Percentiles rank a stretch among this genome's conserved stretches.
phyloP scores from a whole-genome alignment of 1,284 basidiomycete genomes.

The Somion occarium region DNA sequence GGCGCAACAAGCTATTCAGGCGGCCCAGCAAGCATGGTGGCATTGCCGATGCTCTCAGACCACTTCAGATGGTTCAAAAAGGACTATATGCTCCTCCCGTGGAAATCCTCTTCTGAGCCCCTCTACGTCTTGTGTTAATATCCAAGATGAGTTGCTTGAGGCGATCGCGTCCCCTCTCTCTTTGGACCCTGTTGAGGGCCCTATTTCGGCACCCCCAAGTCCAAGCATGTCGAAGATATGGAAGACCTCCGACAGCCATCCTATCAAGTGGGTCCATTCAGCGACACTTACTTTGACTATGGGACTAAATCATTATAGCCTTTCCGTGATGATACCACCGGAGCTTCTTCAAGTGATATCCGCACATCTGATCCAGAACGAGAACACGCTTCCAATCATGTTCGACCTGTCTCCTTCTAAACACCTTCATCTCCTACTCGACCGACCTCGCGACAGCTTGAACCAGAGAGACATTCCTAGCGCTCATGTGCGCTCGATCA shows the following conservation, averaged over 20 bases:
- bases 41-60: conserved; percentile 23
- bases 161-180: conserved; percentile 44
- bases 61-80: conserved; percentile 10
- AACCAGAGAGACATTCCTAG: conserved; percentile 10
- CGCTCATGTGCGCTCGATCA: conserved; percentile 3
- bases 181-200: conserved; percentile 12
- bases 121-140: conserved; percentile 21
- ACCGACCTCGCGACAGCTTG: conserved; percentile 12
- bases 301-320: conserved; percentile 32
- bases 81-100: neutral
- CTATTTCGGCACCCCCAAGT: conserved; percentile 25
- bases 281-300: neutral
- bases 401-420: conserved; percentile 31
- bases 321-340: conserved; percentile 62
- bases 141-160: conserved; percentile 46
- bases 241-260: conserved; percentile 81
- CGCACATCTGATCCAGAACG: conserved; percentile 39
- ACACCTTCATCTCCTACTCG: conserved; percentile 28
- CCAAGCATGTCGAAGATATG: neutral
- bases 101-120: conserved; percentile 18
- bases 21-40: conserved; percentile 51
- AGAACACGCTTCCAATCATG: conserved; percentile 31
- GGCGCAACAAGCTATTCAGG: conserved; percentile 50
- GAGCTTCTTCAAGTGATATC: conserved; percentile 55
- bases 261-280: conserved; percentile 64